A percentile compares a stretch with the other conserved stretches of the same genome.
These are phyloP conservation scores for Scytalidium lignicola DNA, from an alignment of 2,329 filamentous ascomycete species.

Conservation along the genomic window DNA sequence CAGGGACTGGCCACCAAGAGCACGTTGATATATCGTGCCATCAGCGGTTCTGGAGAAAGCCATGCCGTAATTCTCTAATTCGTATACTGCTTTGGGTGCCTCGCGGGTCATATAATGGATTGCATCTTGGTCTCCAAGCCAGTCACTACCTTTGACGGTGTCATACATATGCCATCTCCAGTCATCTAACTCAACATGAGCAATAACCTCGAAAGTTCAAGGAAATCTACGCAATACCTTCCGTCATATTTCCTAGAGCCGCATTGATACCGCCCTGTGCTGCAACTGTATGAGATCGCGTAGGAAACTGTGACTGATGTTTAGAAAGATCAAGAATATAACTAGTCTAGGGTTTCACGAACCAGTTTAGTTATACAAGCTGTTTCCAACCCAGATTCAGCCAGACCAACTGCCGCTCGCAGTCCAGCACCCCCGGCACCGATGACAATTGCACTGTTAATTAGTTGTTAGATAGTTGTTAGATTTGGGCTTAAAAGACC, in stretches of 20 bases:
- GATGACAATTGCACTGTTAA: conserved; percentile 25
- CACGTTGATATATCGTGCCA: conserved; percentile 42
- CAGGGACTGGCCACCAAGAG: conserved; percentile 41
- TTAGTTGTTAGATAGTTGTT: neutral
- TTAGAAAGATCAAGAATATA: neutral
- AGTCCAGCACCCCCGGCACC: conserved; percentile 59
- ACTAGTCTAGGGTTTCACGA: neutral
- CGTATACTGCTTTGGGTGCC: conserved; percentile 47
- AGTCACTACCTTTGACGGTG: conserved; percentile 53
- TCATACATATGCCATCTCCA: conserved; percentile 59
- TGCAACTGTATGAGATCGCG: conserved; percentile 60
- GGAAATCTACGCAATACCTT: conserved; percentile 30
- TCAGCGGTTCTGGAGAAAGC: conserved; percentile 44
- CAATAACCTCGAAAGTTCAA: neutral
- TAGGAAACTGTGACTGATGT: conserved; percentile 41
- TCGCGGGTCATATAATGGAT: conserved; percentile 56
- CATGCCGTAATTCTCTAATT: conserved; percentile 51
- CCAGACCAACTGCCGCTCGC: conserved; percentile 58
- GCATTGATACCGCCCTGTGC: conserved; percentile 62
- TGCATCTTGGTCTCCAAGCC: conserved; percentile 54
- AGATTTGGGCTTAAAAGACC: neutral
- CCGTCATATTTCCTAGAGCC: conserved; percentile 38
- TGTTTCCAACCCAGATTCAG: conserved; percentile 59
- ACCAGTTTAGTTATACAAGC: conserved; percentile 57
- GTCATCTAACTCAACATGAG: conserved; percentile 46